phyloP scores from a whole-genome alignment of 164 flowering plant genomes.

The Vitis amurensis region DNA sequence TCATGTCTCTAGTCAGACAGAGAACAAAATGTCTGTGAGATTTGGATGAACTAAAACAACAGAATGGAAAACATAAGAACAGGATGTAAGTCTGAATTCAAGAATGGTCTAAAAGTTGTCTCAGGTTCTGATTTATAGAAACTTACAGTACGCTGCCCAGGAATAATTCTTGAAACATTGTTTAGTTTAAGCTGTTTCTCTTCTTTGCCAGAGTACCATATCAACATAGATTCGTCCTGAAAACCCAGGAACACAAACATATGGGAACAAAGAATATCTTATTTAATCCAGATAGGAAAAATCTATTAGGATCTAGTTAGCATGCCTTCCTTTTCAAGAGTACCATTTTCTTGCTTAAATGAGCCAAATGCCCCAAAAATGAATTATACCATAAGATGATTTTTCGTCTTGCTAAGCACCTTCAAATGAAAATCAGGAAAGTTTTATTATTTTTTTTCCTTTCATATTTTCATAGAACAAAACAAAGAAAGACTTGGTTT shows the following conservation, averaged over 20 bases:
- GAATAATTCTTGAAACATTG: constrained; percentile 79
- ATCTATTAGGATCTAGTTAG: too few species aligned
- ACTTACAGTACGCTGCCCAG: constrained; percentile 97
- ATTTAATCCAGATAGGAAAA: background rate
- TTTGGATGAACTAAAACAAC: background rate
- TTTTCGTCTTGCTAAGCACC: too few species aligned
- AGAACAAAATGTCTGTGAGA: background rate
- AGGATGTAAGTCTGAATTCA: background rate
- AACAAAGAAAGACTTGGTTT: too few species aligned
- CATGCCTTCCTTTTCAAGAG: too few species aligned
- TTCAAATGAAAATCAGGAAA: too few species aligned
- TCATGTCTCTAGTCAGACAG: background rate
- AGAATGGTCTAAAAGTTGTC: background rate
- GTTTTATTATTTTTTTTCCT: too few species aligned
- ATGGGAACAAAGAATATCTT: background rate
- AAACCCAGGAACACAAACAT: constrained; percentile 8
- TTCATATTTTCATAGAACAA: too few species aligned
- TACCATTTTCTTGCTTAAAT: too few species aligned
- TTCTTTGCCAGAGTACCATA: constrained; percentile 90
- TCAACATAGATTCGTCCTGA: constrained; percentile 78
- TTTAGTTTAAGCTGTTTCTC: constrained; percentile 79
- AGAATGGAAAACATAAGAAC: constrained; percentile 4
- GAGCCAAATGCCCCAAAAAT: too few species aligned
- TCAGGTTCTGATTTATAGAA: background rate
- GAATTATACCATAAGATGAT: too few species aligned